phyloP scores from a whole-genome alignment of 495 filamentous ascomycete species.

The Penicillium pancosmium region DNA sequence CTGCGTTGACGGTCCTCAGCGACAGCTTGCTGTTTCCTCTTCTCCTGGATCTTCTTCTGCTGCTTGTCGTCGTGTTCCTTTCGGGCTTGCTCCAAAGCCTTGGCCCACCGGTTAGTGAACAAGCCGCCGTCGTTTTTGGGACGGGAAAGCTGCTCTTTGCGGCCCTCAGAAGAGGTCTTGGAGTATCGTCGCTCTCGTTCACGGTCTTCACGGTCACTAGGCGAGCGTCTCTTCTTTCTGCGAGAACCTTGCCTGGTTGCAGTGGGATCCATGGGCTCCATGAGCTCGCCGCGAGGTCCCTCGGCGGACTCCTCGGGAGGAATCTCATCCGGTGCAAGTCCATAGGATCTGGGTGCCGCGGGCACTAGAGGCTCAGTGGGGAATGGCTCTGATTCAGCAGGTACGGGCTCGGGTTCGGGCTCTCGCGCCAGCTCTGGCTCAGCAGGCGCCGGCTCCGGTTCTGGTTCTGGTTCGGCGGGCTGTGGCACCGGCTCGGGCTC shows the following conservation, averaged over 20 bases:
- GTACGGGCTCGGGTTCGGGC: not conserved
- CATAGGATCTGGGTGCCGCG: constrained; percentile 15
- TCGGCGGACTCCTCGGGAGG: constrained; percentile 19
- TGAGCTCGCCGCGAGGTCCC: constrained; percentile 13
- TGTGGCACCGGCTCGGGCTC: constrained; percentile 5
- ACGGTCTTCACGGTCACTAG: constrained; percentile 25
- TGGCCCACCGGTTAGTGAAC: constrained; percentile 44
- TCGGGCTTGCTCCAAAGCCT: constrained; percentile 43
- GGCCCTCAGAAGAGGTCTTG: constrained; percentile 43
- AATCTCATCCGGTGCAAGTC: constrained; percentile 12
- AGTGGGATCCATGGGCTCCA: constrained; percentile 18
- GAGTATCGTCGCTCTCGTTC: constrained; percentile 36
- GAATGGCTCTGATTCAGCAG: not conserved
- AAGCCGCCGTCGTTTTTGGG: constrained; percentile 41
- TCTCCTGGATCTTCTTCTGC: constrained; percentile 19
- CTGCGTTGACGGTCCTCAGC: constrained; percentile 28
- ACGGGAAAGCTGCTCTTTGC: constrained; percentile 29
- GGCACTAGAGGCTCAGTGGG: constrained; percentile 6
- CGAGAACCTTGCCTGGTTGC: constrained; percentile 21
- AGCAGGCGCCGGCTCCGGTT: not conserved
- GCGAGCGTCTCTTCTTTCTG: constrained; percentile 38
- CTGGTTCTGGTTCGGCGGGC: not conserved
- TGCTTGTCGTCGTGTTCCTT: constrained; percentile 43
- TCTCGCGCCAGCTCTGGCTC: not conserved
- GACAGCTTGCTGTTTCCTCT: constrained; percentile 21